Evolutionary conservation across 192 early-diverging fungal species (phyloP).

Genomic region (Kappamyces sp.): DNA sequence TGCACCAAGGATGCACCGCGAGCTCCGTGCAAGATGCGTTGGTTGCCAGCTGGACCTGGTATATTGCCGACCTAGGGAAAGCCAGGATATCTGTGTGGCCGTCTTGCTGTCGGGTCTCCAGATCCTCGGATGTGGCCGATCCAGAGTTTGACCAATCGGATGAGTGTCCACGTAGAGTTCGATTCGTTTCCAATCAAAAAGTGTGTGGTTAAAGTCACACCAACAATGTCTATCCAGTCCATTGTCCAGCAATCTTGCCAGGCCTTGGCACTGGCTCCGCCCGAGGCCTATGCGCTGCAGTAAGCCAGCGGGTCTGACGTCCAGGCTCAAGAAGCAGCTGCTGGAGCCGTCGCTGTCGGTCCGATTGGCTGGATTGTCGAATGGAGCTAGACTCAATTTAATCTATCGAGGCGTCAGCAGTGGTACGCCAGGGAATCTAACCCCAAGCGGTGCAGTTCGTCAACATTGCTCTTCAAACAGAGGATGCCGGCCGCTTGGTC

Average conservation of each 20-base stretch:
- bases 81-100: too few relatives aligned
- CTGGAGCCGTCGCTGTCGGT: constrained; percentile 69
- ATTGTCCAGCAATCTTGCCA: constrained; percentile 58
- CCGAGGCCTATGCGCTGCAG: constrained; percentile 55
- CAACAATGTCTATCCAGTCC: constrained; percentile 63
- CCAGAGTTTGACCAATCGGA: too few relatives aligned
- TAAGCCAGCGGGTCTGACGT: constrained; percentile 22
- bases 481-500: constrained; percentile 60
- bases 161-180: constrained; percentile 5
- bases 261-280: constrained; percentile 45
- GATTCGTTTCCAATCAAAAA: constrained; percentile 6
- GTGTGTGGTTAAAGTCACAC: constrained; percentile 60
- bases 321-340: constrained; percentile 44
- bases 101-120: too few relatives aligned
- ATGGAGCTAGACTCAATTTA: constrained; percentile 69
- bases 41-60: too few relatives aligned
- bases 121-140: too few relatives aligned
- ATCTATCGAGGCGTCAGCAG: constrained; percentile 6
- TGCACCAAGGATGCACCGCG: too few relatives aligned
- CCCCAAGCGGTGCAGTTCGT: constrained; percentile 8
- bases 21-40: too few relatives aligned
- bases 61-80: too few relatives aligned
- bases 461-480: constrained; percentile 69
- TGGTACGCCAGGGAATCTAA: neutral
- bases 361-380: constrained; percentile 74